A percentile compares a stretch with the other conserved stretches of the same genome.
These are phyloP conservation scores for Megacollybia marginata DNA, from an alignment of 768 basidiomycete species.

Conservation along the genomic window DNA sequence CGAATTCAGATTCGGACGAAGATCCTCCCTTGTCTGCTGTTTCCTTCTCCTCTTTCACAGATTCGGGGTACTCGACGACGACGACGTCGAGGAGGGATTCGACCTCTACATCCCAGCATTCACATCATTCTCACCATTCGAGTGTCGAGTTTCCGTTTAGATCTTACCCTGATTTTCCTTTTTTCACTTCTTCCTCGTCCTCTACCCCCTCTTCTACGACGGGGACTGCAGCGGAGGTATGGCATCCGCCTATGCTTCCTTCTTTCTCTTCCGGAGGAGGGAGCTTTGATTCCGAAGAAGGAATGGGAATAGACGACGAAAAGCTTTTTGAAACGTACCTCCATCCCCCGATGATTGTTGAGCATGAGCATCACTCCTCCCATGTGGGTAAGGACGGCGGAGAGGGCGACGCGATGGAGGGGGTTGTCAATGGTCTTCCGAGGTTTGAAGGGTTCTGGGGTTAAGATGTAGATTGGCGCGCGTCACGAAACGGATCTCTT, in stretches of 20 bases:
- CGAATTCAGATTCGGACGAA: constrained; percentile 52
- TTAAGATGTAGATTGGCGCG: too few relatives aligned
- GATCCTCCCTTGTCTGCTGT: constrained; percentile 58
- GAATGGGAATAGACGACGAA: constrained; percentile 52
- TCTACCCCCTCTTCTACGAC: constrained; percentile 58
- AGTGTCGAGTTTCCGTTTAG: constrained; percentile 52
- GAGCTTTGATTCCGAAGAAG: constrained; percentile 69
- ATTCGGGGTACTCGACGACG: constrained; percentile 54
- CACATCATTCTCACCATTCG: constrained; percentile 44
- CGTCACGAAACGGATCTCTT: too few relatives aligned
- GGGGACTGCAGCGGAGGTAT: constrained; percentile 33
- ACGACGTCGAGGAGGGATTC: constrained; percentile 42
- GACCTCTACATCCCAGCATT: too few relatives aligned
- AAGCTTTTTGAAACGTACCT: constrained; percentile 45
- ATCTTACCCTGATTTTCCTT: constrained; percentile 15
- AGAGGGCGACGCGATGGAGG: too few relatives aligned
- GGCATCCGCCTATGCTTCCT: constrained; percentile 69
- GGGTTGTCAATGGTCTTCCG: too few relatives aligned
- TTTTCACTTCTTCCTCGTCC: background rate
- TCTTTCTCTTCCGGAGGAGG: constrained; percentile 38
- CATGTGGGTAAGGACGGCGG: too few relatives aligned
- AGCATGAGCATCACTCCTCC: too few relatives aligned
- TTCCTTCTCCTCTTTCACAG: constrained; percentile 44
- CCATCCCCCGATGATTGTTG: constrained; percentile 42
- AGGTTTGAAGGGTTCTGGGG: too few relatives aligned